phyloP scores from a whole-genome alignment of 306 rosid species.

The Pyrus bretschneideri region DNA sequence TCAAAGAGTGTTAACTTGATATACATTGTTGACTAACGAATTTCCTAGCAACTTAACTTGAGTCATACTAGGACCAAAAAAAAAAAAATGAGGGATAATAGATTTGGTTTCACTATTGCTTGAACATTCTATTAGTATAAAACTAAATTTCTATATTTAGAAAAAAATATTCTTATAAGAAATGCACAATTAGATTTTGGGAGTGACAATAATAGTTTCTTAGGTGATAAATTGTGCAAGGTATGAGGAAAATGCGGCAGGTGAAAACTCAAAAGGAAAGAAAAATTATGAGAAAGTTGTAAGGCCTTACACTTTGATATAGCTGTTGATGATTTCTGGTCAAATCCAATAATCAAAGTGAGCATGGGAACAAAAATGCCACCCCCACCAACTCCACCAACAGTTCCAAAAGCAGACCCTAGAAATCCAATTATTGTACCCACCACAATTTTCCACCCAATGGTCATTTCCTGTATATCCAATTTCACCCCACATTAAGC shows the following conservation, averaged over 20 bases:
- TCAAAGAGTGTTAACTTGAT: too few relatives aligned
- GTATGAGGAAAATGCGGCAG: not conserved
- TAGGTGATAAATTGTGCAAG: not conserved
- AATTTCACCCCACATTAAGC: not conserved
- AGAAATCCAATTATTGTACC: constrained; percentile 57
- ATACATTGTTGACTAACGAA: too few relatives aligned
- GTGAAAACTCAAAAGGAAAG: not conserved
- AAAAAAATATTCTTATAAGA: too few relatives aligned
- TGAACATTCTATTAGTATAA: too few relatives aligned
- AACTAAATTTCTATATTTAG: too few relatives aligned
- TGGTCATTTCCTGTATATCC: constrained; percentile 48
- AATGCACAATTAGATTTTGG: too few relatives aligned
- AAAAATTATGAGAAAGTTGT: not conserved
- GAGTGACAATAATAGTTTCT: too few relatives aligned
- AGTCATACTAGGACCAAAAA: too few relatives aligned
- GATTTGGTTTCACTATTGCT: too few relatives aligned
- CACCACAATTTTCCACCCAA: constrained; percentile 66
- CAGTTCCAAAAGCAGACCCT: constrained; percentile 84
- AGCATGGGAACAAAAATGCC: constrained; percentile 92
- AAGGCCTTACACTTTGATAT: constrained; percentile 57
- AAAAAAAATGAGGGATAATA: too few relatives aligned
- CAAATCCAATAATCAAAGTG: constrained; percentile 64
- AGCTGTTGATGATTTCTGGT: constrained; percentile 72
- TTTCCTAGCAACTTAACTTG: too few relatives aligned
- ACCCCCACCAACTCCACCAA: constrained; percentile 93